Conservation (phyloP, 1,284 basidiomycete genomes). For the Moesziomyces parantarcticus region DNA sequence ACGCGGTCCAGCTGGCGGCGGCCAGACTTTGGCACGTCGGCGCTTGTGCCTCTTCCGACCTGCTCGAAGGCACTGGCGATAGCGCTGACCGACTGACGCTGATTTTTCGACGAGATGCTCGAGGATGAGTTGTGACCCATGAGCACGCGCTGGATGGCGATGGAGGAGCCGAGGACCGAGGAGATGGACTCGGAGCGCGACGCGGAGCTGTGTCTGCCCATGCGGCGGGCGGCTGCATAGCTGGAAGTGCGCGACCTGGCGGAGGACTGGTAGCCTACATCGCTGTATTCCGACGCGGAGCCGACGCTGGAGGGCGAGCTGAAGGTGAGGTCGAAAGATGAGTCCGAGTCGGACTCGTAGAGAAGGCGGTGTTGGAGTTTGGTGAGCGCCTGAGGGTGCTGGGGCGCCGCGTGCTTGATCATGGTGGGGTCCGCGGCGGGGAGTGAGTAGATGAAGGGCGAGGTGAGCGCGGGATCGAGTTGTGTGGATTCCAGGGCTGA, state of each 20-base stretch:
- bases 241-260: constrained; percentile 20
- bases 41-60: neutral
- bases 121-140: constrained; percentile 18
- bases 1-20: constrained; percentile 17
- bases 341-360: constrained; percentile 48
- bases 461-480: constrained; percentile 7
- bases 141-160: constrained; percentile 36
- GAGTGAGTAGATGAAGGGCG: constrained; percentile 18
- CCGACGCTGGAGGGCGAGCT: constrained; percentile 37
- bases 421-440: constrained; percentile 16
- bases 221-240: constrained; percentile 8
- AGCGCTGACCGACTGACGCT: constrained; percentile 29
- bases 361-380: constrained; percentile 48
- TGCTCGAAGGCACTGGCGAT: constrained; percentile 31
- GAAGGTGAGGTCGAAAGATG: constrained; percentile 32
- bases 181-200: constrained; percentile 34
- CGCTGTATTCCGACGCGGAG: constrained; percentile 39
- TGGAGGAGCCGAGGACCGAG: constrained; percentile 27
- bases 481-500: constrained; percentile 11
- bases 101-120: neutral
- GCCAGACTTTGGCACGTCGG: constrained; percentile 1
- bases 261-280: constrained; percentile 19
- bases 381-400: constrained; percentile 35
- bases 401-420: constrained; percentile 44
- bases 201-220: constrained; percentile 7